Evolutionary conservation across 1,284 basidiomycete species (phyloP).

Genomic region (Rhodotorula mucilaginosa): DNA sequence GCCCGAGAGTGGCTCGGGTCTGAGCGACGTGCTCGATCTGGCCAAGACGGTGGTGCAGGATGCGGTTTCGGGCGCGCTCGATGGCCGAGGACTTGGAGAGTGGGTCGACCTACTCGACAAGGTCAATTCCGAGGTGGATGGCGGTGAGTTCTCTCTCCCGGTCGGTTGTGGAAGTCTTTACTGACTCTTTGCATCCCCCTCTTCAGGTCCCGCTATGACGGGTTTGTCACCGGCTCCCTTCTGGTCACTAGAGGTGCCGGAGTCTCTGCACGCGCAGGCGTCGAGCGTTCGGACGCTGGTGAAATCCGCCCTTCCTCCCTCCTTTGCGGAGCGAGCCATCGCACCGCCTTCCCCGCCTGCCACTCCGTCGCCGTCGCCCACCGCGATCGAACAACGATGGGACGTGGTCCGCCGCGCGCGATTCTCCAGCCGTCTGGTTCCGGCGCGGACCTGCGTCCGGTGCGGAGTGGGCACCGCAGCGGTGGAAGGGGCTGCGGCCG

Average conservation of each 20-base stretch:
- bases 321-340: neutral
- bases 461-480: conserved; percentile 9
- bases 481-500: neutral
- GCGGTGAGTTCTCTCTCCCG: neutral
- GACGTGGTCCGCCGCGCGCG: conserved; percentile 15
- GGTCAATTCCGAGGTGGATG: neutral
- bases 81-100: neutral
- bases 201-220: neutral
- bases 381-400: neutral
- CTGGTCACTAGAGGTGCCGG: conserved; percentile 3
- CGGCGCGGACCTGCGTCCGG: conserved; percentile 5
- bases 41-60: conserved; percentile 18
- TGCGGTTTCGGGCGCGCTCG: neutral
- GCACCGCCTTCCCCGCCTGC: neutral
- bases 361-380: conserved; percentile 1
- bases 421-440: neutral
- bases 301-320: neutral
- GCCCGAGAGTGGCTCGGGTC: neutral
- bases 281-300: neutral
- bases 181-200: no score
- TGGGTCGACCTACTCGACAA: conserved; percentile 5
- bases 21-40: conserved; percentile 14
- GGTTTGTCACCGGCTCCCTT: neutral
- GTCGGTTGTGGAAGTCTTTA: no score
- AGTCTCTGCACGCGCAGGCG: neutral